Evolutionary conservation across 805 yeast genomes (phyloP), one percentile per base, ranked within the genome.

Genomic region (Kazachstania taianensis): DNA sequence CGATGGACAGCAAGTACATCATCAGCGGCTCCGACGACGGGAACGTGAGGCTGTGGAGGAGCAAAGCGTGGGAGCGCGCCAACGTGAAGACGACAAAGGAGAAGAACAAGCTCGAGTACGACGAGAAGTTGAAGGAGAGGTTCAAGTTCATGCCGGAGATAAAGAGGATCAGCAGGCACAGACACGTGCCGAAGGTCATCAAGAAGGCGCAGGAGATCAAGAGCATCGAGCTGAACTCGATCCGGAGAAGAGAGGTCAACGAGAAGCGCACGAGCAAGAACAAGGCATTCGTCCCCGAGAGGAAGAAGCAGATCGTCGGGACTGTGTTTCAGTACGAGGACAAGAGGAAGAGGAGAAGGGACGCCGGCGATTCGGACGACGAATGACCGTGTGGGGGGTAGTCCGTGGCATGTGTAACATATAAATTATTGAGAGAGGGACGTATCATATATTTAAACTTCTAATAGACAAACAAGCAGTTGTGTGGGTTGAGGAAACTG

Each of bases 91-190:
- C 92, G 2, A 64, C 92, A 7, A 74, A 81, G 50, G 81, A 84
- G 61, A 74, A 92, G 56, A 63, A 78, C 49, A 83, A 84, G 60
- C 65, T 86, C 49, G 96, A 89, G 60, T 89, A 92, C 61, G 94
- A 85, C 57, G 82, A 75, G 36, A 89, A 94, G 33, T 72, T 92
- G 59, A 87, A 87, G 61, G 94, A 89, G 53, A 73, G 95, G 55
- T 92, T 74, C 69, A 83, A 83, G 64, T 78, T 79, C 64, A 87
- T 92, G 97, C 98, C 98, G 1, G 98, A 92, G 61, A 81, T 92
- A 52, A 75, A 75, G 53, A 72, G 96, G 50, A 92, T 92, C 42
- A 65, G 85, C 20, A 75, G 87, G 60, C 97, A 92, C 63, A 76
- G 98, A 59, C 96, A 92, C 56, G 69, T 89, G 36, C 98, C 99